Evolutionary conservation across 2,329 filamentous ascomycete species (phyloP).

Genomic region (Ophiostoma sp.): DNA sequence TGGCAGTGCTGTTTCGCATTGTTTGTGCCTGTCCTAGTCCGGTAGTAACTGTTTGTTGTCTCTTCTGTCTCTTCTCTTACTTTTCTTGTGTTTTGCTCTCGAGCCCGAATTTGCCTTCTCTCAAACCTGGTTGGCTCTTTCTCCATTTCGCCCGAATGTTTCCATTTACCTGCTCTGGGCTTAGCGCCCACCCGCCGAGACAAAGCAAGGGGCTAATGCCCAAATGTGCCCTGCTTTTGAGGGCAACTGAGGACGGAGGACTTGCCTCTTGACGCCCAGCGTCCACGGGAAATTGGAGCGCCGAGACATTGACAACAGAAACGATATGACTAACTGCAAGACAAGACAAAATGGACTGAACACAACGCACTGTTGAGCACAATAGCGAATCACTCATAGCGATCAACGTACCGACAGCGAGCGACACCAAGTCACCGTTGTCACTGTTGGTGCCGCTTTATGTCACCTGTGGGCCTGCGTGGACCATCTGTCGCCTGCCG

Average conservation of each 20-base stretch:
- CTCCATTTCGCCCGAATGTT: not conserved
- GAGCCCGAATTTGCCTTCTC: not conserved
- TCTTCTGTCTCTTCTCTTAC: not conserved
- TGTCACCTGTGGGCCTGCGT: not conserved
- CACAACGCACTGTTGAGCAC: not conserved
- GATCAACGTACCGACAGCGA: not conserved
- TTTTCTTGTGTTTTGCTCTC: not conserved
- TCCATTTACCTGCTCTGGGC: slow-evolving; percentile 12
- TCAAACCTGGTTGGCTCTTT: not conserved
- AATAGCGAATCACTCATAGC: not conserved
- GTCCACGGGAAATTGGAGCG: not conserved
- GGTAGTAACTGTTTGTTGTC: not conserved
- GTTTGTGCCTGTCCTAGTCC: not conserved
- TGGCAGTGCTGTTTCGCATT: slow-evolving; percentile 14
- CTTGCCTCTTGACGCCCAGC: not conserved
- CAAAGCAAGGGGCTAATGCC: not conserved
- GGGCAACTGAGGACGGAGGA: too few relatives aligned
- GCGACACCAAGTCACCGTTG: not conserved
- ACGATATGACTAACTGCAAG: not conserved
- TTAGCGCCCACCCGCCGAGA: slow-evolving; percentile 13
- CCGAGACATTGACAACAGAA: slow-evolving; percentile 6
- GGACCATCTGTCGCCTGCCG: not conserved
- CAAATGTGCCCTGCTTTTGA: not conserved
- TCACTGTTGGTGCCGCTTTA: not conserved
- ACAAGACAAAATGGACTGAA: not conserved